phyloP scores from a whole-genome alignment of 257 asterid genomes.

The Salvia rosmarinus region DNA sequence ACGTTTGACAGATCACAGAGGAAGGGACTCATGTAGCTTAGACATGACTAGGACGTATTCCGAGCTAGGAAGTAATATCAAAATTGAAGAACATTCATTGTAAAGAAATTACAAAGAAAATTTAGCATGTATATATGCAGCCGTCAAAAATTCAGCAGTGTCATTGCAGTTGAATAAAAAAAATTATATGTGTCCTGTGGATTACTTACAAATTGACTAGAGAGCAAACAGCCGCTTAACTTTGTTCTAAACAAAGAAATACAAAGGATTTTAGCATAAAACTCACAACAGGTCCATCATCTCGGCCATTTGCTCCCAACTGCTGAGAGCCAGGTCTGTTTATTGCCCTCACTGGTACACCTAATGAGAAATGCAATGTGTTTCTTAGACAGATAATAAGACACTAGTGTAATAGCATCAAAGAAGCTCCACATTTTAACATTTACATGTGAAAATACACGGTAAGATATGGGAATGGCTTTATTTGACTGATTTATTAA shows the following conservation, averaged over 20 bases:
- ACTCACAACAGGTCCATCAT: constrained; percentile 96
- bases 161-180: background rate
- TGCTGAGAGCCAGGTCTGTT: constrained; percentile 90
- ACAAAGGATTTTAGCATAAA: background rate
- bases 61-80: background rate
- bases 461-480: background rate
- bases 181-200: background rate
- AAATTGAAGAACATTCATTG: background rate
- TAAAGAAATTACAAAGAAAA: background rate
- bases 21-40: background rate
- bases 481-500: constrained; percentile 10
- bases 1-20: background rate
- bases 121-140: constrained; percentile 1
- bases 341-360: constrained; percentile 84
- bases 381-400: constrained; percentile 11
- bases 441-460: background rate
- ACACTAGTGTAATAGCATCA: constrained; percentile 8
- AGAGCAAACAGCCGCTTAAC: background rate
- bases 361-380: constrained; percentile 45
- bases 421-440: constrained; percentile 17
- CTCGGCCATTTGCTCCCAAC: constrained; percentile 95
- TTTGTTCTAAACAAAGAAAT: background rate
- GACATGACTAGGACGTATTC: constrained; percentile 1
- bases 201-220: constrained; percentile 16
- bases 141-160: background rate